Base-by-base conservation (phyloP, 768 basidiomycete species). In the Crassisporium funariophilum region DNA sequence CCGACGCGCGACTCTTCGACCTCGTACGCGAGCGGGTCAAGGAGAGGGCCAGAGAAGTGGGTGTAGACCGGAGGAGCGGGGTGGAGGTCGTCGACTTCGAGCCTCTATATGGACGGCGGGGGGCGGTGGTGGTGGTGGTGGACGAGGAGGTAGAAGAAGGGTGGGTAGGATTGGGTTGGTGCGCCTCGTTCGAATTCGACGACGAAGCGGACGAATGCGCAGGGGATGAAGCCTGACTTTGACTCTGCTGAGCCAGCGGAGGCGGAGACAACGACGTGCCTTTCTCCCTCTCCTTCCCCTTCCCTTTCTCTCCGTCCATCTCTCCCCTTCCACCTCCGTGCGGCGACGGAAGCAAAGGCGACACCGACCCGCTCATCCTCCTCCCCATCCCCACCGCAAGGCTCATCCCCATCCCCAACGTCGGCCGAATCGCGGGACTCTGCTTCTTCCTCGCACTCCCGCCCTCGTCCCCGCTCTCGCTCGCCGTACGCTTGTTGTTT, bases 61-160 rank as follows among this genome's bases (percentile, higher is more conserved):
- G 50, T 6, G 56, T 58, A 21, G 45, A 50, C 20, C 47, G 69
- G 41, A 85, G 59, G 19, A 82, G 60, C 1, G 84, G 83, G 3
- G 84, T 84, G 16, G 82, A 83, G 35, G 69, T 79, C 4, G 82
- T 78, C 1, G 82, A 83, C 47, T 75, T 79, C 21, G 76, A 75
- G 24, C 55, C 66, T n/a, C 69, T 58, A 15, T 60, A 58, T 17
- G 57, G 49, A 9, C 41, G 34, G 11, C 36, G 41, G 43, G 33
- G 40, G 46, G 62, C 7, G 13, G 27, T 13, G 27, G 27, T 7
- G n/a, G 29, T 2, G 29, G 29, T 11, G n/a, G 10, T 31, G 29
- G 29, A 31, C 10, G 2, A 11, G 29, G 29, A 31, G 29, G 3
- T 31, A 31, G 29, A n/a, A 31, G n/a, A 10, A 5, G 29, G 29